Base-by-base conservation (phyloP, 176 grass and related monocot genomes). In the Panicum miliaceum region DNA sequence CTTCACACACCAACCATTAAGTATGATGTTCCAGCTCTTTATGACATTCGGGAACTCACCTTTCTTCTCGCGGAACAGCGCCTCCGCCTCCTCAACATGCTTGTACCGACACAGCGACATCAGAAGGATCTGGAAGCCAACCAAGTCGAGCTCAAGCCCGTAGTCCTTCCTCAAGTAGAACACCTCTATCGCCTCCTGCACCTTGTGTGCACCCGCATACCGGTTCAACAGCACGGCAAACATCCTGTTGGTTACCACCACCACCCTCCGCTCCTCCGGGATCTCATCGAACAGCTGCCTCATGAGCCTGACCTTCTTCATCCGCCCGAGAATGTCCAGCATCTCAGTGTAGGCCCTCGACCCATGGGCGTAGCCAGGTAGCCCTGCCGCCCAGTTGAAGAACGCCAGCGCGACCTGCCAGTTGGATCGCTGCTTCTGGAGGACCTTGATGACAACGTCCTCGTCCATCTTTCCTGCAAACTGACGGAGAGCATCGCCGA, bases 21-120 rank as follows among this genome's bases (percentile, higher is more conserved):
- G 93, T 79, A 94, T 92, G 58, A 94, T 90, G 76, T 94, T 94
- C 88, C 87, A 88, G 87, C 82, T 94, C 82, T 92, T 94, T 86
- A 88, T 92, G 76, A 88, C 90, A 56, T 77, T 85, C 54, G 90
- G 87, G 25, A 92, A 92, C 64, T 92, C 85, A 54, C 70, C 70
- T 73, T 92, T 89, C 75, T 90, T 94, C 43, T 78, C 64, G 20
- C 79, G 87, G 85, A 94, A 94, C 51, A 94, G 90, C 16, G 79
- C 87, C 84, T 94, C 93, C 8, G 87, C 93, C 85, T 94, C 90
- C 76, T 94, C 90, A 0, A 94, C 93, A 48, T 94, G 93, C 77
- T 94, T 92, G 75, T 92, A 92, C 40, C 87, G 80, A 27, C 93
- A 90, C 1, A 94, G 85, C 0, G 93, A 92, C 93, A 92, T 94